Base-by-base conservation (phyloP, 331 rosid genomes). In the Arachis monticola region DNA sequence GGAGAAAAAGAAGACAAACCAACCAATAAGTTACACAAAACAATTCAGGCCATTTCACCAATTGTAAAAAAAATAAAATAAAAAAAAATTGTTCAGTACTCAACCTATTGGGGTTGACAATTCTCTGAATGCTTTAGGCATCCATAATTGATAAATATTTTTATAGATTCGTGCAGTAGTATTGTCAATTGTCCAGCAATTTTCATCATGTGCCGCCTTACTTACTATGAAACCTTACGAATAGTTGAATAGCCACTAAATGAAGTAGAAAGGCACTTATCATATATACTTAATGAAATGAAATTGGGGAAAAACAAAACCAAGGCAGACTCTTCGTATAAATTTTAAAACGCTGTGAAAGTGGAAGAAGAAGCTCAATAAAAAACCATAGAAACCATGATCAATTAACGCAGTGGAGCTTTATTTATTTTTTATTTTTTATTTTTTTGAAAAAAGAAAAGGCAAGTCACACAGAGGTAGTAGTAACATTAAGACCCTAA, bases 11-110 rank as follows among this genome's bases (percentile, higher is more conserved):
- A 52, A 6, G 51, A 45, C 64, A 63, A 64, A 58, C 48, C 60
- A 71, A 58, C 60, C 60, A 71, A 58, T 60, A 69, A 71, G 44
- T 56, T 70, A 32, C 44, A 47, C 38, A 10, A 74, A 62, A 58
- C 58, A 76, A 58, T 7, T 41, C 46, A 47, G 51, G 35, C 40
- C 61, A n/a, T 44, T 63, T 63, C 47, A 38, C 27, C 9, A 56
- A 55, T 53, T 10, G 5, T 55, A 2, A 22, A 22, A 22, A 22
- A 6, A 69, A n/a, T n/a, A n/a, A n/a, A n/a, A n/a, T n/a, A n/a
- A n/a, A n/a, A n/a, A 74, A 6, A 35, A 60, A 53, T 53, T 17
- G 17, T 65, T 32, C 10, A 52, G 53, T 5, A 5, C n/a, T 60
- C 13, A 69, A 44, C 22, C 61, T 10, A 42, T 73, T 62, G 14